These are phyloP conservation scores for Fragaria iinumae DNA, from an alignment of 306 rosid species.

Conservation along the genomic window DNA sequence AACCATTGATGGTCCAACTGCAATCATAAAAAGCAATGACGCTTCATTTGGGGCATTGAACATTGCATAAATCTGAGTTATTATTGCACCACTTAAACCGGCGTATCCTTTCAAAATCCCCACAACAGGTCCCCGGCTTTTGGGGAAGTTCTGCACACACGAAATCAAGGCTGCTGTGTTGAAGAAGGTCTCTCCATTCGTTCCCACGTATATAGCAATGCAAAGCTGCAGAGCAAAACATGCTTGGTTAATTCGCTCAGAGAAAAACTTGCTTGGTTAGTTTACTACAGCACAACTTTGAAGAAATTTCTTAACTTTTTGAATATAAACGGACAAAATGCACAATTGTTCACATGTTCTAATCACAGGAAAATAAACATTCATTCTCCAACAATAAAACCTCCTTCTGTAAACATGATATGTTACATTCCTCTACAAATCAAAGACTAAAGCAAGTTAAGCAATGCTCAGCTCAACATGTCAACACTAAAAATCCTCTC, in stretches of 20 bases:
- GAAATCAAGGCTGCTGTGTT: slow-evolving; percentile 70
- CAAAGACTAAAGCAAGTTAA: neutral
- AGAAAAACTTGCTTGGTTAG: slow-evolving; percentile 21
- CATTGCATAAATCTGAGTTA: slow-evolving; percentile 56
- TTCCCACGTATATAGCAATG: slow-evolving; percentile 68
- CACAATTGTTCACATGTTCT: neutral
- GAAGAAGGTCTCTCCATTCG: slow-evolving; percentile 93
- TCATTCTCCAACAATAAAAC: neutral
- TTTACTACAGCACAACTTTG: neutral
- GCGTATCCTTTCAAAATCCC: slow-evolving; percentile 79
- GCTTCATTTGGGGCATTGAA: slow-evolving; percentile 47
- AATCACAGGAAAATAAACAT: slow-evolving; percentile 1
- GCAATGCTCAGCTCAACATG: neutral
- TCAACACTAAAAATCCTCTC: neutral
- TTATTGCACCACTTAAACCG: slow-evolving; percentile 66
- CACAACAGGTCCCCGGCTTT: slow-evolving; percentile 62
- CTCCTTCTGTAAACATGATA: neutral
- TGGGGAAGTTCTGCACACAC: slow-evolving; percentile 70
- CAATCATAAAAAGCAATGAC: slow-evolving; percentile 55
- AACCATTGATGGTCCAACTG: slow-evolving; percentile 69
- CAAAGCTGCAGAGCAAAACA: slow-evolving; percentile 67
- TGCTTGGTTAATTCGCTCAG: slow-evolving; percentile 11
- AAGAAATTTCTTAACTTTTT: neutral
- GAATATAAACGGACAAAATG: neutral
- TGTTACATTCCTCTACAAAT: neutral